Base-by-base conservation (phyloP, 2,329 filamentous ascomycete species). In the Zymoseptoria tritici region DNA sequence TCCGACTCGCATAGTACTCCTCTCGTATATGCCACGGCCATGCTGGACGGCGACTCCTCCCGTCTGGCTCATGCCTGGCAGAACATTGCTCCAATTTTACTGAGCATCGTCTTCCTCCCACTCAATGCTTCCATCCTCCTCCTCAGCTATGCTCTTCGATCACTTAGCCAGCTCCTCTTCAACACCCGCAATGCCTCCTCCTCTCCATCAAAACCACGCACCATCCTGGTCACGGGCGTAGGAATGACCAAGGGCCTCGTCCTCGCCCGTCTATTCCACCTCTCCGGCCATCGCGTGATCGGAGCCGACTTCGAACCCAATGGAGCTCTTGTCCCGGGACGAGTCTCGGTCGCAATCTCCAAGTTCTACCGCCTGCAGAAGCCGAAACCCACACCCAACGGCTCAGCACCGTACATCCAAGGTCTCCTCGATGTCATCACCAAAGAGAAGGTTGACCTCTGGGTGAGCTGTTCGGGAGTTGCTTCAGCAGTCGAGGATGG, bases 381-480 rank as follows among this genome's bases (percentile, higher is more conserved):
- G 42, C 71, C 71, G 3, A 66, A 67, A 57, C 68, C 62, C 16
- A 70, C 22, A 65, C 64, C 26, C 73, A 19, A 70, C 57, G 64
- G 74, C 57, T 62, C 68, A 4, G 75, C 78, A 9, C 54, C 73
- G 1, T 90, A 91, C 66, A 77, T 83, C 13, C 73, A 79, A 13
- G 75, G 76, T 0, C 71, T 91, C 3, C 70, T 88, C 1, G 73
- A 82, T 8, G 79, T 91, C 24, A 78, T 90, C 49, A 70, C 78
- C 5, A 71, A 74, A 0, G 86, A 91, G 63, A 77, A 79, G 0
- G 80, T 89, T 4, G 82, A 90, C 58, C 73, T 91, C 2, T 92
- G 88, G 88, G 83, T 91, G 2, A 85, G 84, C 20, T 90, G 87
- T 66, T 90, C 87, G 0, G 85, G 84, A n/a, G 84, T 88, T 8